Evolutionary conservation across 306 rosid genomes (phyloP).

Genomic region (Dryas drummondii): DNA sequence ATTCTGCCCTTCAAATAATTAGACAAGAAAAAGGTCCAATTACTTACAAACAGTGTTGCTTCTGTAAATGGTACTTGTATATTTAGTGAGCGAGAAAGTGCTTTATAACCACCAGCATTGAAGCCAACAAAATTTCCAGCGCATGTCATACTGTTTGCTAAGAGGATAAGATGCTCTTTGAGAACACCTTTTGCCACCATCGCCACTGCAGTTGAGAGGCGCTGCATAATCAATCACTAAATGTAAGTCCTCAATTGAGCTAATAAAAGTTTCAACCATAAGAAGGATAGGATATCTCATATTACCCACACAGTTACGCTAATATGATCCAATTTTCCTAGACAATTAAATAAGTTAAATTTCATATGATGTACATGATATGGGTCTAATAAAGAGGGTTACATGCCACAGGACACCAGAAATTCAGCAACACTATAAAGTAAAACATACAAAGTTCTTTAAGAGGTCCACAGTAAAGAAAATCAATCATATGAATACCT

Average conservation of each 20-base stretch:
- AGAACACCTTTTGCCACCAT: slow-evolving; percentile 96
- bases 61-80: slow-evolving; percentile 92
- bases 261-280: neutral
- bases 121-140: slow-evolving; percentile 86
- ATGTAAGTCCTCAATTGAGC: neutral
- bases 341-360: neutral
- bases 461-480: neutral
- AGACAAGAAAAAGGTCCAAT: slow-evolving; percentile 7
- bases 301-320: neutral
- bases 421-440: neutral
- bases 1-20: slow-evolving; percentile 17
- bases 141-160: slow-evolving; percentile 92
- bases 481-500: neutral
- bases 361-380: neutral
- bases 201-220: slow-evolving; percentile 71
- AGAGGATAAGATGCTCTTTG: slow-evolving; percentile 83
- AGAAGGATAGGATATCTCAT: neutral
- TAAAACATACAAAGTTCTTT: neutral
- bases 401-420: neutral
- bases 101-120: slow-evolving; percentile 86
- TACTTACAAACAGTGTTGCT: slow-evolving; percentile 85
- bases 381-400: neutral
- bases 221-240: slow-evolving; percentile 47
- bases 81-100: slow-evolving; percentile 64
- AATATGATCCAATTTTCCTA: slow-evolving; percentile 9